Base-by-base conservation (phyloP, 805 yeast species). In the Kodamaea laetipori region DNA sequence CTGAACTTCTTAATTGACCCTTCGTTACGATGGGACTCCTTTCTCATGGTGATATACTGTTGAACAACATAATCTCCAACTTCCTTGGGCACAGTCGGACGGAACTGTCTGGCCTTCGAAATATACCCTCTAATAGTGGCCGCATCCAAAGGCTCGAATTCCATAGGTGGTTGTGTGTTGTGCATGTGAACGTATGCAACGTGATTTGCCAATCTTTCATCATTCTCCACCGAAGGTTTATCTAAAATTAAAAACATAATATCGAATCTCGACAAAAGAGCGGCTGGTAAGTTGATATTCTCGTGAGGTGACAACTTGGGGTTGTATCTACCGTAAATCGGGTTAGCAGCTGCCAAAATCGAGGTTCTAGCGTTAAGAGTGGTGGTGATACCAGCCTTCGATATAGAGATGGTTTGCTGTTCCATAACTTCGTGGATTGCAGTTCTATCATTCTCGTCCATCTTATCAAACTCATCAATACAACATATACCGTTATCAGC, bases 401-500 rank as follows among this genome's bases (percentile, higher is more conserved):
- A 87, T 46, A 94, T 94, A 16, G 96, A 87, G 46, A 94, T 94
- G 2, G 99, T 94, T 67, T 94, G 99, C 65, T 94, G 99, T 69
- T 94, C 99, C 99, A 94, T 94, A 25, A 94, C 99, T 73, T 92
- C 99, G 67, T 92, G 98, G 59, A 94, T 94, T 1, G 98, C 98
- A 0, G 98, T 94, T 59, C 99, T 77, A 67, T 94, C 99, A 50
- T 78, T 69, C 64, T 94, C 99, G 63, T 92, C 97, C 99, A 94
- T 94, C 71, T 94, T 94, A 67, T 94, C 99, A 60, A 94, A 94
- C 73, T 94, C 99, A 77, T 94, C 99, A 61, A 94, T 94, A 65
- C 99, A 94, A 71, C 98, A 94, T 50, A 94, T 85, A 63, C 99
- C 99, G 60, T 92, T 90, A 68, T 94, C 99, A 0, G 99, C 97